Base-by-base conservation (phyloP, 2,329 filamentous ascomycete genomes). In the Ilyonectria mors-panacis region DNA sequence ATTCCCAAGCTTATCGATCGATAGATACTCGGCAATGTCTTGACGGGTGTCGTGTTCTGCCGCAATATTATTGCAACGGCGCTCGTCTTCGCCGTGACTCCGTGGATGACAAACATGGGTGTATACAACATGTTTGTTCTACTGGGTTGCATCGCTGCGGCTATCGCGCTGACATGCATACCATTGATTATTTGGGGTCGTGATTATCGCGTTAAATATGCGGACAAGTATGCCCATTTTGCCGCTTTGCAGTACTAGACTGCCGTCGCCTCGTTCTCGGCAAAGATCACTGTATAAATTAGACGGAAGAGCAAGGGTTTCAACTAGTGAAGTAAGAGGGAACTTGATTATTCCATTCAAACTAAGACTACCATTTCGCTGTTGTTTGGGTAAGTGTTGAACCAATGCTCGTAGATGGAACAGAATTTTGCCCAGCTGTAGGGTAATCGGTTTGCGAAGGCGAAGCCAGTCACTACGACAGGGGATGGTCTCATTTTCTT, bases 111-210 rank as follows among this genome's bases (percentile, higher is more conserved):
- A 0, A 68, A 60, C 1, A 72, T 72, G 70, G 69, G 70, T 0
- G 59, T 72, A 0, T 72, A 72, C 3, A 48, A 72, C 2, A 70
- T 72, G 69, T 72, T 63, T 13, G 62, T 72, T 3, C 47, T 72
- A 2, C 1, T 72, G 9, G 65, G 53, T 0, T 68, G 60, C n/a
- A 63, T 72, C 19, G 63, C 67, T 26, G 39, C 57, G 6, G 67
- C 30, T 1, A 28, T 72, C 8, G 65, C 70, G 30, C 44, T 72
- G 3, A 70, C 70, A 0, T 72, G 65, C 6, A 10, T 72, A 0
- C 69, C 67, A 0, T 39, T 72, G 53, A 44, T 70, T 0, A 57
- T 72, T 9, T 72, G 70, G 70, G 70, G 70, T 10, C 70, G 70
- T 1, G 47, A 19, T 5, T 70, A 65, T 28, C 56, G 70, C 7